Base-by-base conservation (phyloP, 306 rosid genomes). In the Quercus rubra region DNA sequence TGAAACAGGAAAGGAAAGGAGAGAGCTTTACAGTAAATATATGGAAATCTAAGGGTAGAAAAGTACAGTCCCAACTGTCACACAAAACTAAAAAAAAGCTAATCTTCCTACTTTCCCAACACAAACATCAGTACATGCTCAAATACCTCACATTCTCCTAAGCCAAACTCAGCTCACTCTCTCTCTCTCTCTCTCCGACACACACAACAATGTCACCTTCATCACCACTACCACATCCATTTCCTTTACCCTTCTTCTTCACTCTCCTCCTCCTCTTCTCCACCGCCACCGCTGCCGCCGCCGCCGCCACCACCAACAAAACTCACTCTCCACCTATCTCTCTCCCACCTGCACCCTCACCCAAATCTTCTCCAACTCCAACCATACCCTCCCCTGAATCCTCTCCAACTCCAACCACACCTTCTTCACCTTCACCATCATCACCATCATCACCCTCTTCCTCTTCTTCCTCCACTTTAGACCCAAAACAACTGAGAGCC, bases 401-500 rank as follows among this genome's bases (percentile, higher is more conserved):
- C 0, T 71, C 88, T 55, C 56, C 73, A 6, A 51, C 89, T 1
- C 82, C 87, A 55, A 4, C 87, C 1, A 77, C 81, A 0, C 59
- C 88, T 5, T 58, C 88, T 0, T 56, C 88, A 3, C 1, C 73
- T 2, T 35, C 82, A 1, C 25, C 83, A 2, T 6, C 84, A 0
- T 2, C 83, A 0, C 28, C 83, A 0, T 38, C 83, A 4, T 41
- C 90, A 0, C 1, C 83, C 5, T 61, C 91, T 3, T 20, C 87
- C 1, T 49, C 79, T 21, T 77, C 86, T 1, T 35, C 81, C 5
- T 83, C 92, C 20, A 75, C 87, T 18, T 92, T 95, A 5, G 99
- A 95, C 86, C 99, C 99, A 13, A 93, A 90, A 33, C 99, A 95
- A 57, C 86, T 87, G 1, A 85, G 84, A 79, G 99, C 99, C 19